Conservation (phyloP, 352 stramenopile species). For the Elongisporangium prolatum region DNA sequence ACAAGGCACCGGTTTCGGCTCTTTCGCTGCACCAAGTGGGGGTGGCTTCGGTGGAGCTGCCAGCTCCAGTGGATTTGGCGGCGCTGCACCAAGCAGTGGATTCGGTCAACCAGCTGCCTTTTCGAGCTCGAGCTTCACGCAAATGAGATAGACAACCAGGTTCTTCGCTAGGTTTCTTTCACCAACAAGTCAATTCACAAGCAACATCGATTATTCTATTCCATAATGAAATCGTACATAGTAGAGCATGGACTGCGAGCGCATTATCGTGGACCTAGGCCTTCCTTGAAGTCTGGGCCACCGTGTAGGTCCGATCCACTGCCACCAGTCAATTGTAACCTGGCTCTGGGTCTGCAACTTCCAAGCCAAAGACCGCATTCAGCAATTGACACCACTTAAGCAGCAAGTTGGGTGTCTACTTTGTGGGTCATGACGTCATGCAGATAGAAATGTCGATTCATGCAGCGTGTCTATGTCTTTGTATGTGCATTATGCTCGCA, state of each 20-base stretch:
- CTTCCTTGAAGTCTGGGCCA: slow-evolving; percentile 1
- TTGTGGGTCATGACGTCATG: not conserved
- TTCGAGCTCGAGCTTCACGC: slow-evolving; percentile 43
- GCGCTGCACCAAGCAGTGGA: slow-evolving; percentile 9
- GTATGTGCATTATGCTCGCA: slow-evolving; percentile 23
- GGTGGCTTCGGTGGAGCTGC: slow-evolving; percentile 30
- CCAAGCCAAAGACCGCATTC: not conserved
- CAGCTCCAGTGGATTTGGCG: slow-evolving; percentile 18
- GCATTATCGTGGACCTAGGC: not conserved
- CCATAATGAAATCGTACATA: slow-evolving; percentile 3
- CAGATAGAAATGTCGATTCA: not conserved
- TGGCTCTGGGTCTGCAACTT: not conserved
- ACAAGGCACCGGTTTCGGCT: slow-evolving; percentile 37
- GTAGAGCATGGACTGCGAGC: not conserved
- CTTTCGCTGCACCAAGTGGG: slow-evolving; percentile 31
- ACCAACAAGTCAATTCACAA: too few relatives aligned
- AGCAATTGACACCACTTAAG: not conserved
- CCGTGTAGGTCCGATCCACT: not conserved
- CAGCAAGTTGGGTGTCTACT: not conserved
- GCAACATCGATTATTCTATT: too few relatives aligned
- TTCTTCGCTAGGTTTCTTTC: not conserved
- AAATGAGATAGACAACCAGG: slow-evolving; percentile 27
- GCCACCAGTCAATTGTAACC: slow-evolving; percentile 12
- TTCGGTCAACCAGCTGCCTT: slow-evolving; percentile 38
- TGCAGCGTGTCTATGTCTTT: slow-evolving; percentile 11